Conservation (phyloP, 768 basidiomycete genomes). For the Kockovaella imperatae region DNA sequence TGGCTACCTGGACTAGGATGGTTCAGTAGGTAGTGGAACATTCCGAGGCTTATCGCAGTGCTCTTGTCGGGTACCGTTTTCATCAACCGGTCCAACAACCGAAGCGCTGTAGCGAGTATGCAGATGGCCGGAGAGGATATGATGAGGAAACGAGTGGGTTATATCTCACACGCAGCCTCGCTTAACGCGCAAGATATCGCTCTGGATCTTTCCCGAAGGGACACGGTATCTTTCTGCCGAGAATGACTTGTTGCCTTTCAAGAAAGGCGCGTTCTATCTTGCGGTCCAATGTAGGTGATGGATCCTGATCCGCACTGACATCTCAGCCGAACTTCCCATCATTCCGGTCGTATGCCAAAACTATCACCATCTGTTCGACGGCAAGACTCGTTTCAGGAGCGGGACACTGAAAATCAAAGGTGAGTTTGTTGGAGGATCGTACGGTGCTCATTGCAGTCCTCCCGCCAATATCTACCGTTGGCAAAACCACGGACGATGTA, state of each 20-base stretch:
- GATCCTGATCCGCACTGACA: not conserved
- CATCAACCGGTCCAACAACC: constrained; percentile 73
- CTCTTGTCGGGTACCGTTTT: constrained; percentile 83
- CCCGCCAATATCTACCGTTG: constrained; percentile 70
- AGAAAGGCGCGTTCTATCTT: constrained; percentile 96
- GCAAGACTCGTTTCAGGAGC: constrained; percentile 59
- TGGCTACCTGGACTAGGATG: constrained; percentile 75
- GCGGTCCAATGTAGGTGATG: constrained; percentile 57
- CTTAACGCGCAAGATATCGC: constrained; percentile 55
- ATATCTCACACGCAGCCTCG: no score
- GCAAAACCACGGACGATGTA: constrained; percentile 63
- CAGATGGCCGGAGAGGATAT: constrained; percentile 68
- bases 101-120: constrained; percentile 64
- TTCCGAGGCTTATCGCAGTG: constrained; percentile 48
- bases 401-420: constrained; percentile 77
- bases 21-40: constrained; percentile 49
- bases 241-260: constrained; percentile 71
- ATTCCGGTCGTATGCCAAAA: constrained; percentile 87
- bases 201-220: constrained; percentile 95
- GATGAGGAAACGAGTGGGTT: constrained; percentile 50
- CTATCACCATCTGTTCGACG: constrained; percentile 77
- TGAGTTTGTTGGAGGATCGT: constrained; percentile 43
- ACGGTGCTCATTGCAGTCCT: constrained; percentile 55
- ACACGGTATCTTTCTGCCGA: constrained; percentile 66
- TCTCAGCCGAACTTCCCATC: constrained; percentile 67